A percentile compares a stretch with the other conserved stretches of the same genome.
These are phyloP conservation scores for Tardiomyces digboiensis DNA, from an alignment of 1,139 yeast genomes.

Conservation along the genomic window DNA sequence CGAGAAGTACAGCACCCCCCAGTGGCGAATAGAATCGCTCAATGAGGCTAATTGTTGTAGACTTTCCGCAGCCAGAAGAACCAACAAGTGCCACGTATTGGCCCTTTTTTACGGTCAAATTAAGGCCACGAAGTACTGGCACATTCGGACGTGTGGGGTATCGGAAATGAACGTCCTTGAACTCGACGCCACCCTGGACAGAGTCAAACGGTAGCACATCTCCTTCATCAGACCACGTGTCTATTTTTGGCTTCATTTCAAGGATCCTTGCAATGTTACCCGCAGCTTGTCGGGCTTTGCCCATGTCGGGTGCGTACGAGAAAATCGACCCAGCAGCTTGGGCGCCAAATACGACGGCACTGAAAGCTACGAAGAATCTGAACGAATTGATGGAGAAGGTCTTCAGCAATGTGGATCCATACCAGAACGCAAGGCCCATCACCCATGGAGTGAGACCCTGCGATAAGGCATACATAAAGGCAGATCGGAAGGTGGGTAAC, in stretches of 20 bases:
- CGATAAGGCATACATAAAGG: constrained; percentile 23
- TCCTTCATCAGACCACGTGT: constrained; percentile 46
- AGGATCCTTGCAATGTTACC: constrained; percentile 67
- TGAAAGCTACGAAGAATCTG: constrained; percentile 29
- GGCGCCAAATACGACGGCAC: constrained; percentile 63
- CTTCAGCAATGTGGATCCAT: constrained; percentile 26
- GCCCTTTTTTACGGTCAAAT: constrained; percentile 61
- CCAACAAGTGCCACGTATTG: constrained; percentile 93
- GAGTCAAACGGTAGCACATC: constrained; percentile 26
- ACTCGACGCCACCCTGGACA: constrained; percentile 47
- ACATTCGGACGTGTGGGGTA: constrained; percentile 81
- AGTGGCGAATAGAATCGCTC: constrained; percentile 73
- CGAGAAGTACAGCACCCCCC: constrained; percentile 55
- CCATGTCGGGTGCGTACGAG: constrained; percentile 76
- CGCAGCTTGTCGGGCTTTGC: constrained; percentile 46
- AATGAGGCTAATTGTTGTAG: constrained; percentile 78
- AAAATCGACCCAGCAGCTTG: constrained; percentile 82
- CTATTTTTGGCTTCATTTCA: constrained; percentile 55
- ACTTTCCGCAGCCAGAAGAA: constrained; percentile 92
- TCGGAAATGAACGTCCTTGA: constrained; percentile 56
- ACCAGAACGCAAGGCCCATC: constrained; percentile 31
- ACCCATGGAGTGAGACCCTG: constrained; percentile 30
- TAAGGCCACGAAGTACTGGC: constrained; percentile 57
- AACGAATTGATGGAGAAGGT: constrained; percentile 17
- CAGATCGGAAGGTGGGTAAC: constrained; percentile 19